These are phyloP conservation scores for Fusarium aywerte DNA, from an alignment of 2,329 filamentous ascomycete species.

Conservation along the genomic window DNA sequence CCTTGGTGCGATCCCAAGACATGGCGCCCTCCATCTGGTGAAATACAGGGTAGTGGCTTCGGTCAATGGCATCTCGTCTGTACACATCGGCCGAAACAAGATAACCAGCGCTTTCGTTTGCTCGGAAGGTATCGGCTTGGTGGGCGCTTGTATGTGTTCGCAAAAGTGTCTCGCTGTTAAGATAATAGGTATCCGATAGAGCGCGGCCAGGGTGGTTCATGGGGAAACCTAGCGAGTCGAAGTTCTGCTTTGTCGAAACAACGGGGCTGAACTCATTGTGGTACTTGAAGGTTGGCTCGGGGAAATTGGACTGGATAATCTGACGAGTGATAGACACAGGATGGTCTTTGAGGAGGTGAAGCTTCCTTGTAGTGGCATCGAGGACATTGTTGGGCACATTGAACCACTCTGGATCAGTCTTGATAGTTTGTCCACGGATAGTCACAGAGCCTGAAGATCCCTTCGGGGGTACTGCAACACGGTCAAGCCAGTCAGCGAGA, in stretches of 20 bases:
- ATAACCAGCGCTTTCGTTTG: slow-evolving; percentile 79
- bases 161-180: slow-evolving; percentile 84
- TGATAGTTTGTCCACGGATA: slow-evolving; percentile 69
- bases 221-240: slow-evolving; percentile 95
- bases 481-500: slow-evolving; percentile 38
- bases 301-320: slow-evolving; percentile 91
- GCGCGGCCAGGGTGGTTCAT: slow-evolving; percentile 87
- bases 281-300: slow-evolving; percentile 75
- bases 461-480: slow-evolving; percentile 34
- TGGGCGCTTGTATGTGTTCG: slow-evolving; percentile 96
- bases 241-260: slow-evolving; percentile 87
- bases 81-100: slow-evolving; percentile 96
- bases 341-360: slow-evolving; percentile 94
- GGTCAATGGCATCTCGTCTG: slow-evolving; percentile 91
- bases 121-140: slow-evolving; percentile 82
- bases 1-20: slow-evolving; percentile 81
- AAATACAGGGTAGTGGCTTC: slow-evolving; percentile 95
- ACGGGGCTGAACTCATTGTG: slow-evolving; percentile 85
- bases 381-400: slow-evolving; percentile 84
- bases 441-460: slow-evolving; percentile 54
- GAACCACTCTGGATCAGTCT: slow-evolving; percentile 78
- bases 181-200: slow-evolving; percentile 93
- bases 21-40: slow-evolving; percentile 98
- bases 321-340: slow-evolving; percentile 90
- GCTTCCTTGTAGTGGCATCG: slow-evolving; percentile 75